These are phyloP conservation scores for Hypoxylon cercidicola DNA, from an alignment of 495 filamentous ascomycete species.

Conservation along the genomic window DNA sequence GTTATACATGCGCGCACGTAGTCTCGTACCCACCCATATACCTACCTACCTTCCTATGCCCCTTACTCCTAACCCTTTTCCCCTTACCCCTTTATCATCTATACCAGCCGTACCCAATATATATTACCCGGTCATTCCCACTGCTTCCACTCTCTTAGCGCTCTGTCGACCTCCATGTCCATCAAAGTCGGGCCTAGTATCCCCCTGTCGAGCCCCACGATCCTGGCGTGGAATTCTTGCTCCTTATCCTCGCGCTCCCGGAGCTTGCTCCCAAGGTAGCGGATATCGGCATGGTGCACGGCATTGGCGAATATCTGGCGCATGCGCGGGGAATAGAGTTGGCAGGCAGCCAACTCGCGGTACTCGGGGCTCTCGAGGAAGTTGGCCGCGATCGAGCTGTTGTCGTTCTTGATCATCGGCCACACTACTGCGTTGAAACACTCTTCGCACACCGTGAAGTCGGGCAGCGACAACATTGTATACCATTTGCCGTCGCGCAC, in stretches of 20 bases:
- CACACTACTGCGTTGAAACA: constrained; percentile 75
- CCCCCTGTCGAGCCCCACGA: constrained; percentile 50
- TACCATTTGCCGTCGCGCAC: constrained; percentile 50
- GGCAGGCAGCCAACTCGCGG: constrained; percentile 67
- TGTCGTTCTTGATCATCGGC: constrained; percentile 63
- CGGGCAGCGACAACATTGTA: constrained; percentile 51
- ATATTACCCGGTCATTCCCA: constrained; percentile 56
- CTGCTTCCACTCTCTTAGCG: constrained; percentile 64
- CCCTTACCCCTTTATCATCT: constrained; percentile 9
- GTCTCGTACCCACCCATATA: constrained; percentile 23
- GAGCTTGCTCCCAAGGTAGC: constrained; percentile 61
- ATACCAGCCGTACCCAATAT: constrained; percentile 1
- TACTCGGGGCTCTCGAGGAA: constrained; percentile 64
- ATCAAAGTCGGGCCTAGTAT: constrained; percentile 58
- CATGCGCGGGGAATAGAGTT: constrained; percentile 82
- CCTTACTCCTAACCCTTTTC: not conserved
- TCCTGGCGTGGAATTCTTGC: constrained; percentile 43
- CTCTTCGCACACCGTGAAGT: constrained; percentile 58
- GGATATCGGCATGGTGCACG: constrained; percentile 66
- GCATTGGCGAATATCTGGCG: constrained; percentile 70
- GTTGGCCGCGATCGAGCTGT: constrained; percentile 64
- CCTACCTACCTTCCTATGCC: constrained; percentile 4
- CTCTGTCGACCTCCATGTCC: constrained; percentile 58
- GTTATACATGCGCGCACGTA: constrained; percentile 21
- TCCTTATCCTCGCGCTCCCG: constrained; percentile 55